phyloP scores from a whole-genome alignment of 306 rosid genomes.

The Neltuma alba region DNA sequence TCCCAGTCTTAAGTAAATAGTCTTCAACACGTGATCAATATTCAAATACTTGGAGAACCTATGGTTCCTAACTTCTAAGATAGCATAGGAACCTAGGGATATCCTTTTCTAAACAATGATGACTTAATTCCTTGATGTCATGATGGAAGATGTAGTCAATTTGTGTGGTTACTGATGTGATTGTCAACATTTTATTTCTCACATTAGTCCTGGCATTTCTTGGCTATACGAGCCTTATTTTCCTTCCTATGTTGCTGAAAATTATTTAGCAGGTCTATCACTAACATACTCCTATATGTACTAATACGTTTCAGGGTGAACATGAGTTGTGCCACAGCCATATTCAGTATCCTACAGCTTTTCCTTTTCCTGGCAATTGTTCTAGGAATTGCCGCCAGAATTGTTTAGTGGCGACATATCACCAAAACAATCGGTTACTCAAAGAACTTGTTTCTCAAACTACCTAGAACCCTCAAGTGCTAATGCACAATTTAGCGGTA shows the following conservation, averaged over 20 bases:
- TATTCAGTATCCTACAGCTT: background rate
- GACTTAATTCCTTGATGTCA: no score
- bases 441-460: background rate
- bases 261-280: no score
- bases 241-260: no score
- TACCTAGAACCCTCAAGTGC: conserved; percentile 17
- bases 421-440: background rate
- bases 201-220: no score
- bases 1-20: background rate
- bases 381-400: background rate
- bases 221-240: no score
- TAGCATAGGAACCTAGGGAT: background rate
- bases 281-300: no score
- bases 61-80: conserved; percentile 10
- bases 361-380: background rate
- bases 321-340: no score
- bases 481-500: background rate
- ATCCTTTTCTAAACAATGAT: background rate
- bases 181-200: no score
- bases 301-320: no score
- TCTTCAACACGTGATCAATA: background rate
- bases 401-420: background rate
- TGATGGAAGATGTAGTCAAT: no score
- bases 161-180: no score
- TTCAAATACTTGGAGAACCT: conserved; percentile 14